A percentile compares a stretch with the other conserved stretches of the same genome.
Conservation (phyloP, 495 filamentous ascomycete genomes). For the Aspergillus hancockii region DNA sequence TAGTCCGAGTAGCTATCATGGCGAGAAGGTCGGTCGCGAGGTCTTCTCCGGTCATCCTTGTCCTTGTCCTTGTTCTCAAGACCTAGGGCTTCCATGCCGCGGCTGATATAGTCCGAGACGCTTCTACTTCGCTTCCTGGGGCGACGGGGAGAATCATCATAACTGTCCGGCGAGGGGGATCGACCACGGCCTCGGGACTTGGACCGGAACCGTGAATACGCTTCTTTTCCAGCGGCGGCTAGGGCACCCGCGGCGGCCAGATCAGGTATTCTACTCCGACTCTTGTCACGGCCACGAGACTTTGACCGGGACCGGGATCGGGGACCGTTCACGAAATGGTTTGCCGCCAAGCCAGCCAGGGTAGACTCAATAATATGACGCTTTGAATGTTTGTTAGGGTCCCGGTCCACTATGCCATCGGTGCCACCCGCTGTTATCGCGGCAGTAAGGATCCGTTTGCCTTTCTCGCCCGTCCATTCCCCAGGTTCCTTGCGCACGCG, state of each 20-base stretch:
- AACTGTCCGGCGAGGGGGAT: constrained; percentile 36
- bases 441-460: constrained; percentile 83
- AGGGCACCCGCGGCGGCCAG: constrained; percentile 72
- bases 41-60: constrained; percentile 27
- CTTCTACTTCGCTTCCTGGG: constrained; percentile 55
- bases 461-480: constrained; percentile 81
- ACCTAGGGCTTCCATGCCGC: constrained; percentile 56
- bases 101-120: constrained; percentile 56
- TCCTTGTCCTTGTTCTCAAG: constrained; percentile 43
- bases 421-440: constrained; percentile 82
- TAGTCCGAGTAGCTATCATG: constrained; percentile 41
- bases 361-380: constrained; percentile 71
- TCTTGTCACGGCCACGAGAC: constrained; percentile 35
- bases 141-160: constrained; percentile 46
- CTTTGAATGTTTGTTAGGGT: constrained; percentile 74
- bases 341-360: constrained; percentile 82
- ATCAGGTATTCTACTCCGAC: constrained; percentile 55
- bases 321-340: constrained; percentile 74
- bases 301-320: constrained; percentile 54
- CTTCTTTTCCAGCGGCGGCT: constrained; percentile 79
- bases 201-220: constrained; percentile 61
- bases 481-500: constrained; percentile 82
- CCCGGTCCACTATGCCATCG: constrained; percentile 70
- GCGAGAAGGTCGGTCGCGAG: constrained; percentile 44
- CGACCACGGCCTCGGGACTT: constrained; percentile 59